phyloP scores from a whole-genome alignment of 306 rosid genomes.

The Gastrolobium bilobum region DNA sequence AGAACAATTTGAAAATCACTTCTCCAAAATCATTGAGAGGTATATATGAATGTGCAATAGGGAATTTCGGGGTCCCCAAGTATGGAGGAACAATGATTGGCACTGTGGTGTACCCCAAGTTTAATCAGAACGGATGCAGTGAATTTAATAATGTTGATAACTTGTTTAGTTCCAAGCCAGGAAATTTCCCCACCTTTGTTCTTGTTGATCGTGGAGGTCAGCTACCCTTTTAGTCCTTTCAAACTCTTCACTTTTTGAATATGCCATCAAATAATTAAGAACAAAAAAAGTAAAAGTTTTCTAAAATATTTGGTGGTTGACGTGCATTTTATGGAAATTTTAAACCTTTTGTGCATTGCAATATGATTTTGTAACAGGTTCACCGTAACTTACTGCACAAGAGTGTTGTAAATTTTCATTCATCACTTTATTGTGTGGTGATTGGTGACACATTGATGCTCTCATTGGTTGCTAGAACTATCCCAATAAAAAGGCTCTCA shows the following conservation, averaged over 20 bases:
- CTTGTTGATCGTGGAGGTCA: slow-evolving; percentile 95
- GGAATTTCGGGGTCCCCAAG: slow-evolving; percentile 95
- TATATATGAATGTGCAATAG: slow-evolving; percentile 91
- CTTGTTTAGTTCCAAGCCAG: slow-evolving; percentile 76
- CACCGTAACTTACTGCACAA: slow-evolving; percentile 22
- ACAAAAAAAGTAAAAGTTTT: neutral
- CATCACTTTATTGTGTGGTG: neutral
- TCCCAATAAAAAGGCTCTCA: neutral
- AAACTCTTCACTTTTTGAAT: slow-evolving; percentile 17
- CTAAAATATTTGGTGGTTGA: neutral
- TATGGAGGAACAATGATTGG: slow-evolving; percentile 97
- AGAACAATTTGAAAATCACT: slow-evolving; percentile 83
- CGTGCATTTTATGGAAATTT: neutral
- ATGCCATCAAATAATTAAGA: neutral
- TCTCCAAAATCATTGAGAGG: slow-evolving; percentile 77
- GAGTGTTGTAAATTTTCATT: neutral
- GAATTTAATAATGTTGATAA: slow-evolving; percentile 55
- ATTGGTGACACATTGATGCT: neutral
- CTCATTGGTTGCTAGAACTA: slow-evolving; percentile 30
- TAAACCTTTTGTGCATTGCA: slow-evolving; percentile 21
- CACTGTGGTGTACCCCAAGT: slow-evolving; percentile 70
- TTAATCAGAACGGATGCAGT: slow-evolving; percentile 81
- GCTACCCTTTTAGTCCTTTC: slow-evolving; percentile 11
- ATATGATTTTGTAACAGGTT: neutral
- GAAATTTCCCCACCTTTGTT: slow-evolving; percentile 77